phyloP scores from a whole-genome alignment of 306 rosid species.

The Quercus mongolica region DNA sequence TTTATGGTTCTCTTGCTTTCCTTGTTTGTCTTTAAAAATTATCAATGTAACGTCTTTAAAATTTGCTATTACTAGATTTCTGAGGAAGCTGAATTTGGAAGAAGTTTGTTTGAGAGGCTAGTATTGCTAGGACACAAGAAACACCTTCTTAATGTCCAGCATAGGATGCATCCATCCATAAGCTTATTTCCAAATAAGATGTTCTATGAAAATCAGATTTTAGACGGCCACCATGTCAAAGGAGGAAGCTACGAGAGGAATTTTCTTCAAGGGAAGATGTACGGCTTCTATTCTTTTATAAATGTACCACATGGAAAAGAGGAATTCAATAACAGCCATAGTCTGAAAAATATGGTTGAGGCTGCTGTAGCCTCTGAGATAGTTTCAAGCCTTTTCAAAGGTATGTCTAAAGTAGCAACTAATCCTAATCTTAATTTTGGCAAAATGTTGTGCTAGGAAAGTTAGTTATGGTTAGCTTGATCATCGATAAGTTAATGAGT shows the following conservation, averaged over 20 bases:
- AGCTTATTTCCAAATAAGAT: slow-evolving; percentile 34
- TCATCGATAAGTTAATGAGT: neutral
- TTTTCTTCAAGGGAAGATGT: slow-evolving; percentile 31
- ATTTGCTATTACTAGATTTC: slow-evolving; percentile 12
- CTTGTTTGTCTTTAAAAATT: neutral
- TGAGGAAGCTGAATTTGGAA: slow-evolving; percentile 23
- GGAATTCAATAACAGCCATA: slow-evolving; percentile 6
- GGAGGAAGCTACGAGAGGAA: slow-evolving; percentile 4
- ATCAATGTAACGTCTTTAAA: too few species aligned
- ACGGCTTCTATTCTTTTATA: slow-evolving; percentile 24
- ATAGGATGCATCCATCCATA: slow-evolving; percentile 44
- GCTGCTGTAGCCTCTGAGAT: slow-evolving; percentile 27
- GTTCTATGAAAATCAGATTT: slow-evolving; percentile 20
- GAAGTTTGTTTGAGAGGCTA: slow-evolving; percentile 42
- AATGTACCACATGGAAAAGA: slow-evolving; percentile 33
- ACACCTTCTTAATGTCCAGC: slow-evolving; percentile 37
- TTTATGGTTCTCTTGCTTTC: neutral
- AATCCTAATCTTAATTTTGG: neutral
- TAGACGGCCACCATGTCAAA: slow-evolving; percentile 22
- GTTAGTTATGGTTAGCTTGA: neutral
- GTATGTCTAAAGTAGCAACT: neutral
- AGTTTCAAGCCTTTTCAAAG: slow-evolving; percentile 29
- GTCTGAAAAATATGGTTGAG: slow-evolving; percentile 32
- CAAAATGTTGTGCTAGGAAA: neutral
- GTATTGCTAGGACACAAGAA: slow-evolving; percentile 24